Conservation (phyloP, 257 asterid genomes). For the Craterostigma plantagineum region DNA sequence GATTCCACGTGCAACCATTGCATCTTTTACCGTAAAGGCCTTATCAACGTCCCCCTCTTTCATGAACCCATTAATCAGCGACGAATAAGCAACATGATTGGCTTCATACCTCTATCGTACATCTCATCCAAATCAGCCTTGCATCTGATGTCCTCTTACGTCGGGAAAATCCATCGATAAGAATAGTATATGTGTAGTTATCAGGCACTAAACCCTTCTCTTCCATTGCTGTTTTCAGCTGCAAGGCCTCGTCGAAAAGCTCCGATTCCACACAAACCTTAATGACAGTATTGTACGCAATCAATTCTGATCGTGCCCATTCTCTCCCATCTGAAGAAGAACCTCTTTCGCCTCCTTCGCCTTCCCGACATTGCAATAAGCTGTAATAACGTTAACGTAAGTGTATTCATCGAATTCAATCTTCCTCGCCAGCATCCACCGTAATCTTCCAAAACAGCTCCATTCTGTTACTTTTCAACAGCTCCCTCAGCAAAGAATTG, state of each 20-base stretch:
- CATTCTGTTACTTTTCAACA: conserved; percentile 35
- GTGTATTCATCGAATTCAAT: conserved; percentile 43
- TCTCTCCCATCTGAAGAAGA: conserved; percentile 41
- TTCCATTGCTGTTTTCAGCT: conserved; percentile 39
- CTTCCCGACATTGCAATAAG: conserved; percentile 59
- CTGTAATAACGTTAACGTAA: conserved; percentile 41
- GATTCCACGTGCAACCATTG: conserved; percentile 42
- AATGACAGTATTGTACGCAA: conserved; percentile 49
- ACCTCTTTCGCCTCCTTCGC: conserved; percentile 35
- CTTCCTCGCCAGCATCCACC: conserved; percentile 32
- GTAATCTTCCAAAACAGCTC: conserved; percentile 58
- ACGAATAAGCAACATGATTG: conserved; percentile 42
- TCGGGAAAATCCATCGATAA: conserved; percentile 54
- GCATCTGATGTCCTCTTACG: conserved; percentile 52
- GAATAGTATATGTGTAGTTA: conserved; percentile 41
- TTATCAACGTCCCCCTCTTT: conserved; percentile 45
- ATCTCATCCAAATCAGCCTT: conserved; percentile 43
- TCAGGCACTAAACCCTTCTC: conserved; percentile 51
- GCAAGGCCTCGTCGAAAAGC: conserved; percentile 43
- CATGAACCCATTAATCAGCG: conserved; percentile 65
- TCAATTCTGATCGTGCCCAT: conserved; percentile 39
- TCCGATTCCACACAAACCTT: conserved; percentile 42
- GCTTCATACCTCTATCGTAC: conserved; percentile 34
- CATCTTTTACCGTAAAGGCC: conserved; percentile 44
- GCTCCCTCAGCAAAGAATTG: conserved; percentile 67